These are phyloP conservation scores for Aspergillus vadensis DNA, from an alignment of 2,329 filamentous ascomycete species.

Conservation along the genomic window DNA sequence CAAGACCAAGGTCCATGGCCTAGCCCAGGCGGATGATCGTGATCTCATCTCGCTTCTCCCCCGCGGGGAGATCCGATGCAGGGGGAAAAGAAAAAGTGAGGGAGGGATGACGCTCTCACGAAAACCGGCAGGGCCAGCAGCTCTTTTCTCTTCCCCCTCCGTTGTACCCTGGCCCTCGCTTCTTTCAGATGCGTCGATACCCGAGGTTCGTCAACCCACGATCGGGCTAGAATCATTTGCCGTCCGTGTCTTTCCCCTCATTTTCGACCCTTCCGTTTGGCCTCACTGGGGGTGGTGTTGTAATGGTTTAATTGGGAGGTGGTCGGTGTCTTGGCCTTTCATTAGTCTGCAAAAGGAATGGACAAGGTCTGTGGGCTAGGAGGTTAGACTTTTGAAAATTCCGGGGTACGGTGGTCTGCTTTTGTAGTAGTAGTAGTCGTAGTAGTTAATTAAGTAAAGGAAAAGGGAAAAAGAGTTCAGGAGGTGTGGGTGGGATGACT, in stretches of 20 bases:
- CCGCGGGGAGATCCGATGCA: conserved; percentile 32
- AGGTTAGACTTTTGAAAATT: conserved; percentile 5
- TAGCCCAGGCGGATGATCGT: conserved; percentile 18
- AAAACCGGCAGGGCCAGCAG: conserved; percentile 11
- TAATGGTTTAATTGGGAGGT: too few relatives aligned
- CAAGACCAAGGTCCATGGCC: conserved; percentile 1
- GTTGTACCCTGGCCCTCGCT: too few relatives aligned
- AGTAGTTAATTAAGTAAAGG: neutral
- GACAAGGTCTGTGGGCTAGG: neutral
- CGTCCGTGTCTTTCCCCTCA: conserved; percentile 14
- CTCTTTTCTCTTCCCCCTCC: neutral
- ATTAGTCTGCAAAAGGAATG: conserved; percentile 1
- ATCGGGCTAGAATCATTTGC: conserved; percentile 15
- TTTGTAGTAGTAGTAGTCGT: conserved; percentile 1
- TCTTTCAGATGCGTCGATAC: conserved; percentile 14
- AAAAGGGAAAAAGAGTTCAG: neutral
- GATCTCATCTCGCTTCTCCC: conserved; percentile 24
- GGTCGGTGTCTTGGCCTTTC: too few relatives aligned
- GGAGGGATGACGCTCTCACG: neutral
- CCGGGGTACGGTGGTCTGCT: conserved; percentile 8
- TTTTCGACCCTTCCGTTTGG: conserved; percentile 1
- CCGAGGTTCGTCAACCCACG: conserved; percentile 20
- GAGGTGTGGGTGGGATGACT: neutral
- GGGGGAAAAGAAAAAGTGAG: conserved; percentile 1
- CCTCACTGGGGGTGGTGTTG: neutral